Base-by-base conservation (phyloP, 805 yeast genomes). In the Ogataea minuta region DNA sequence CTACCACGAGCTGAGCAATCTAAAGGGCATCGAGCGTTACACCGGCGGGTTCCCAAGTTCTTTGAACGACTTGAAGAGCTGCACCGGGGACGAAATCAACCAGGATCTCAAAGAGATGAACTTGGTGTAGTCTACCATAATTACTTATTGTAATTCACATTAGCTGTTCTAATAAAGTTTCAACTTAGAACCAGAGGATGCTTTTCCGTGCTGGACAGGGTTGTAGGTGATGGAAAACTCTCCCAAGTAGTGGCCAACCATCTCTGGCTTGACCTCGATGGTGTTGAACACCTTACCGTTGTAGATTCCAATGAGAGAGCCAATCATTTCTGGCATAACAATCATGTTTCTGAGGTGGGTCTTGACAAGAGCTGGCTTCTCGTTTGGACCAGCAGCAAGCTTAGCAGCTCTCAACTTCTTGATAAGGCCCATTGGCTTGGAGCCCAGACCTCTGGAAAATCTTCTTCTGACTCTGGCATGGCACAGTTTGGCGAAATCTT, bases 241-340 rank as follows among this genome's bases (percentile, higher is more conserved):
- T 79, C 97, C 99, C 66, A 93, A 86, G 95, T 93, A 93, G 85
- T 91, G 96, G 71, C 99, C 98, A 70, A 91, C 90, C 99, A 93
- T 93, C 81, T 93, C 99, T 67, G 99, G 96, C 74, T 79, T 89
- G 76, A 93, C 77, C 76, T 93, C 99, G 72, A 93, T 96, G 64
- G 83, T 85, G 95, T 91, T 91, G 95, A 93, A 93, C 63, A 79
- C 87, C 81, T 93, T 93, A 79, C 99, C 99, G 83, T 93, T 93
- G 96, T 93, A 93, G 63, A 93, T 85, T 77, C 97, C 97, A 62
- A 93, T 82, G 59, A 91, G 95, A 51, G 97, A 88, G 71, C 99
- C 99, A 65, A 93, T 89, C 99, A 93, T 93, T 82, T 93, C 99
- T 76, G 99, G 99, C 59, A 93, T 93, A 67, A 93, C 71, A 71